These are phyloP conservation scores for Anisodus acutangulus DNA, from an alignment of 257 asterid genomes.

Conservation along the genomic window DNA sequence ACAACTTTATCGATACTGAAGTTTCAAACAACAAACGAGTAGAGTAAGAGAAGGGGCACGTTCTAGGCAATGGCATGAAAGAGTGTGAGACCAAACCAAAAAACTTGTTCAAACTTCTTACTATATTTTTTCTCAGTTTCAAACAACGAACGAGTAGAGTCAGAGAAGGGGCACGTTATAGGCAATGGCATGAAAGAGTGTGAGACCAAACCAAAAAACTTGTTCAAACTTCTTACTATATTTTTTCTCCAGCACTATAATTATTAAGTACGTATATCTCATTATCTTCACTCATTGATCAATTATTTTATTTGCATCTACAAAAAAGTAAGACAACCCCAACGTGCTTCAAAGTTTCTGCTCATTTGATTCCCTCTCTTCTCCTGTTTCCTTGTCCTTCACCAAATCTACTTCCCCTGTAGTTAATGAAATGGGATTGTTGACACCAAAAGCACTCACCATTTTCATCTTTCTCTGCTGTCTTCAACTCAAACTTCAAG, in stretches of 20 bases:
- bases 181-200: conserved; percentile 29
- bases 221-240: neutral
- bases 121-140: neutral
- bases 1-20: no score
- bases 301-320: conserved; percentile 8
- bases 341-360: conserved; percentile 29
- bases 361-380: neutral
- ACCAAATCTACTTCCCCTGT: conserved; percentile 12
- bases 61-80: conserved; percentile 31
- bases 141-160: neutral
- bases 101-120: conserved; percentile 7
- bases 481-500: conserved; percentile 37
- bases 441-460: conserved; percentile 31
- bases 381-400: conserved; percentile 1
- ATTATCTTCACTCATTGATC: conserved; percentile 2
- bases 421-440: conserved; percentile 45
- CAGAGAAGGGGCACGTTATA: neutral
- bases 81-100: conserved; percentile 16
- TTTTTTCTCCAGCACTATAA: neutral
- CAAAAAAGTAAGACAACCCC: neutral
- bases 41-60: neutral
- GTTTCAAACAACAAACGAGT: no score
- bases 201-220: neutral
- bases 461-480: conserved; percentile 34
- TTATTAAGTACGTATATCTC: neutral